Evolutionary conservation across 768 basidiomycete genomes (phyloP).

Genomic region (Amylocystis lapponica): DNA sequence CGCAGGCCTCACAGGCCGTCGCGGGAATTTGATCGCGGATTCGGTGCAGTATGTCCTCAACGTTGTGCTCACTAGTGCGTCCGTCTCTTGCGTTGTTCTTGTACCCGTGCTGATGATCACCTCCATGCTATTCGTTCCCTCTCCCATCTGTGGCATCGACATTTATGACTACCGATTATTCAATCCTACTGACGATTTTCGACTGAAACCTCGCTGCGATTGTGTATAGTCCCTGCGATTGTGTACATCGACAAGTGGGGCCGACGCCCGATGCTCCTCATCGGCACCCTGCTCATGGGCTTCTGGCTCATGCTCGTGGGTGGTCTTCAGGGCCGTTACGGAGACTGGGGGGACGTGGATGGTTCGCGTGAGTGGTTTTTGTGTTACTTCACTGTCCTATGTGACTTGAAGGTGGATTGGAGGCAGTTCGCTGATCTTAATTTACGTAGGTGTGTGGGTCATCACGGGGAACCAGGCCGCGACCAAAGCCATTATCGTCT

Average conservation of each 20-base stretch:
- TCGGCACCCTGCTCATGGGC: conserved; percentile 63
- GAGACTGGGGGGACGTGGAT: conserved; percentile 51
- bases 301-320: conserved; percentile 77
- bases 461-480: conserved; percentile 47
- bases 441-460: conserved; percentile 43
- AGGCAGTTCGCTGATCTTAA: neutral
- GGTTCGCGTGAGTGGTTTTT: conserved; percentile 5
- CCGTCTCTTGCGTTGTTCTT: neutral
- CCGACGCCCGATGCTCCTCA: conserved; percentile 68
- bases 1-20: conserved; percentile 69
- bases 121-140: conserved; percentile 3
- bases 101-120: conserved; percentile 2
- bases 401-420: neutral
- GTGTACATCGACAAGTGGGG: conserved; percentile 76
- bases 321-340: conserved; percentile 63
- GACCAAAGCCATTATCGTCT: conserved; percentile 71
- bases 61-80: conserved; percentile 30
- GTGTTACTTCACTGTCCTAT: neutral
- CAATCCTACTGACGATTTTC: no score
- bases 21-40: conserved; percentile 71
- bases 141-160: neutral
- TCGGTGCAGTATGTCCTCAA: conserved; percentile 53
- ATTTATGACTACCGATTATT: neutral
- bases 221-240: conserved; percentile 34
- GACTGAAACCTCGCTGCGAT: no score